phyloP scores from a whole-genome alignment of 2,329 filamentous ascomycete species.

The Acrocalymma vagum region DNA sequence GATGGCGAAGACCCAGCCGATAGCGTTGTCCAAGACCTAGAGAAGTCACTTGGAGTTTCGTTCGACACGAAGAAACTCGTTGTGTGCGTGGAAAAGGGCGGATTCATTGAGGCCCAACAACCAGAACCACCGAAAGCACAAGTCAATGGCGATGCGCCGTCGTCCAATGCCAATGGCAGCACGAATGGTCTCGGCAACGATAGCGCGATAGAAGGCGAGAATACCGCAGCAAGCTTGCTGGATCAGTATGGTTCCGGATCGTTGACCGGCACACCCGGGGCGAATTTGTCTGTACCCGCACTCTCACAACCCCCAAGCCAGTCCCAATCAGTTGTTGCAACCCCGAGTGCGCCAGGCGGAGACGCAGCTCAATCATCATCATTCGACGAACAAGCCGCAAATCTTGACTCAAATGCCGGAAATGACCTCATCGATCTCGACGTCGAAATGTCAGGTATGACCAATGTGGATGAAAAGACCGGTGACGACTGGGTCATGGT shows the following conservation, averaged over 20 bases:
- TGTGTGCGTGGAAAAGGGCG: constrained; percentile 79
- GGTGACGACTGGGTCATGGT: constrained; percentile 49
- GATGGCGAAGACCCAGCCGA: constrained; percentile 64
- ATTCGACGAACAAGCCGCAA: constrained; percentile 33
- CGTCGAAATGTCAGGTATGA: constrained; percentile 67
- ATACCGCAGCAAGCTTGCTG: constrained; percentile 66
- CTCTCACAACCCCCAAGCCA: constrained; percentile 63
- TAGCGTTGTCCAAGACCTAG: constrained; percentile 78
- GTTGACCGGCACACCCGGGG: constrained; percentile 67
- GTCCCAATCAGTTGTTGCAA: constrained; percentile 65
- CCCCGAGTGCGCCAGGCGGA: constrained; percentile 53
- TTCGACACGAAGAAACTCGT: constrained; percentile 71
- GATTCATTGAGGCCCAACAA: constrained; percentile 67
- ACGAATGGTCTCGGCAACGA: constrained; percentile 41
- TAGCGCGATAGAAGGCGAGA: constrained; percentile 41
- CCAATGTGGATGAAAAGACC: constrained; percentile 43
- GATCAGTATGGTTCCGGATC: constrained; percentile 74
- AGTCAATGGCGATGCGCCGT: constrained; percentile 39
- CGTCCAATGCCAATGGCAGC: constrained; percentile 40
- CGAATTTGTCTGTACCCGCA: constrained; percentile 67
- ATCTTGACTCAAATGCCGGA: constrained; percentile 31
- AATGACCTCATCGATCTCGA: constrained; percentile 52
- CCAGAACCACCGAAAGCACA: constrained; percentile 35
- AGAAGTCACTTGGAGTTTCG: constrained; percentile 73
- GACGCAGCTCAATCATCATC: constrained; percentile 29